Percentiles rank a stretch among this genome's conserved stretches.
These are phyloP conservation scores for Aspergillus haitiensis DNA, from an alignment of 495 filamentous ascomycete species.

Conservation along the genomic window DNA sequence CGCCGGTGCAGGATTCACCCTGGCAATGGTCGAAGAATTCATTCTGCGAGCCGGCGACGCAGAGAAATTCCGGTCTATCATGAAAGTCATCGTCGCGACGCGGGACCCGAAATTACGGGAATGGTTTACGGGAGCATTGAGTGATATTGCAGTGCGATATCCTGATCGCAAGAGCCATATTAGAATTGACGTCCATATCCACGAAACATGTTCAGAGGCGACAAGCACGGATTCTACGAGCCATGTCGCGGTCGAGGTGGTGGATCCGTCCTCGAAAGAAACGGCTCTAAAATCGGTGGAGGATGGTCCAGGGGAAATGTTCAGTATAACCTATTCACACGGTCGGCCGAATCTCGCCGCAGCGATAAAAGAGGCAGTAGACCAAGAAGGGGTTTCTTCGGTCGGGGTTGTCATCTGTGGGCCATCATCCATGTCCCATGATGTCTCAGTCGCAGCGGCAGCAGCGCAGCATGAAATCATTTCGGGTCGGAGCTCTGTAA, in stretches of 20 bases:
- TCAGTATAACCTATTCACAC: neutral
- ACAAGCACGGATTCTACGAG: neutral
- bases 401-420: constrained; percentile 54
- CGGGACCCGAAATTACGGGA: constrained; percentile 27
- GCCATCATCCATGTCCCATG: constrained; percentile 50
- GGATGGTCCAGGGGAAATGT: neutral
- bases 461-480: constrained; percentile 43
- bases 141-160: constrained; percentile 23
- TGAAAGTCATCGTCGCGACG: constrained; percentile 31
- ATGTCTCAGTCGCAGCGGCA: constrained; percentile 52
- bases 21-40: constrained; percentile 35
- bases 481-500: constrained; percentile 24
- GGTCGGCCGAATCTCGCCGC: constrained; percentile 42
- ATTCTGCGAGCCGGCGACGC: constrained; percentile 40
- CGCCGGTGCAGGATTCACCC: constrained; percentile 52
- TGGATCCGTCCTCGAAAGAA: neutral
- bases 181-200: neutral
- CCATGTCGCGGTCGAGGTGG: neutral
- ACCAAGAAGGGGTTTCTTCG: constrained; percentile 23
- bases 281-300: neutral
- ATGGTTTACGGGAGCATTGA: constrained; percentile 29
- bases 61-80: neutral
- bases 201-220: neutral
- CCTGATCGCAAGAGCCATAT: neutral
- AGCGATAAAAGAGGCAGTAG: constrained; percentile 29